Evolutionary conservation across 208 protist genomes (phyloP).

Genomic region (Angomonas deanei): DNA sequence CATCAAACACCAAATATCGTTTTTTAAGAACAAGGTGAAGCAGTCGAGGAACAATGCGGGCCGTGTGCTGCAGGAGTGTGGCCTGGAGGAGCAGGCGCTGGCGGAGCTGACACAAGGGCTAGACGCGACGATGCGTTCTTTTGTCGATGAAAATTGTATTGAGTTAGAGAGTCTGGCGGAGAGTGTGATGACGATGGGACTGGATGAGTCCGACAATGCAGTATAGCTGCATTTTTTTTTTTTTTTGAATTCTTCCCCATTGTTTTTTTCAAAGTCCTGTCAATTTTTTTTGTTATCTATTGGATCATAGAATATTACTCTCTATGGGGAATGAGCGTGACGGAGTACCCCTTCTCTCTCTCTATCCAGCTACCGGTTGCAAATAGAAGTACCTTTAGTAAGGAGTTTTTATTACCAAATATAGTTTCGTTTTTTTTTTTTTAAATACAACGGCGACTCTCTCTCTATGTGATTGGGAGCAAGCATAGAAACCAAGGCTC

Average conservation of each 20-base stretch:
- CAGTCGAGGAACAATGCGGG: constrained; percentile 43
- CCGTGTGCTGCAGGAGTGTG: constrained; percentile 60
- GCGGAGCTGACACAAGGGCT: constrained; percentile 50
- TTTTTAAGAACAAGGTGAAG: constrained; percentile 57
- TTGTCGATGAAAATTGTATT: constrained; percentile 65
- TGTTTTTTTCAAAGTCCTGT: constrained; percentile 6
- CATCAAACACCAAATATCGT: constrained; percentile 33
- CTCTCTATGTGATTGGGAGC: no score
- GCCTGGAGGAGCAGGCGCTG: constrained; percentile 52
- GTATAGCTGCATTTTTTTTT: constrained; percentile 11
- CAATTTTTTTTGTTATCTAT: constrained; percentile 3
- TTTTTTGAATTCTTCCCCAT: background rate
- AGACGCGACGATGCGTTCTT: constrained; percentile 45
- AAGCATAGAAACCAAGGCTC: no score
- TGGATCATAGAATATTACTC: background rate
- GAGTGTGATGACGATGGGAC: constrained; percentile 83
- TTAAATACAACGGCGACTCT: background rate
- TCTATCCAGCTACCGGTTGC: no score
- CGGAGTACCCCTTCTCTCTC: no score
- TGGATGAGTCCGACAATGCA: constrained; percentile 59
- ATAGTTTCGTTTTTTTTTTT: background rate
- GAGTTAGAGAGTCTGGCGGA: constrained; percentile 66
- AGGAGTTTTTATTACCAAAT: no score
- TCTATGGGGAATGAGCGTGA: no score
- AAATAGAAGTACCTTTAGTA: no score